These are phyloP conservation scores for Gentiana macrophylla DNA, from an alignment of 257 asterid species.

Conservation along the genomic window DNA sequence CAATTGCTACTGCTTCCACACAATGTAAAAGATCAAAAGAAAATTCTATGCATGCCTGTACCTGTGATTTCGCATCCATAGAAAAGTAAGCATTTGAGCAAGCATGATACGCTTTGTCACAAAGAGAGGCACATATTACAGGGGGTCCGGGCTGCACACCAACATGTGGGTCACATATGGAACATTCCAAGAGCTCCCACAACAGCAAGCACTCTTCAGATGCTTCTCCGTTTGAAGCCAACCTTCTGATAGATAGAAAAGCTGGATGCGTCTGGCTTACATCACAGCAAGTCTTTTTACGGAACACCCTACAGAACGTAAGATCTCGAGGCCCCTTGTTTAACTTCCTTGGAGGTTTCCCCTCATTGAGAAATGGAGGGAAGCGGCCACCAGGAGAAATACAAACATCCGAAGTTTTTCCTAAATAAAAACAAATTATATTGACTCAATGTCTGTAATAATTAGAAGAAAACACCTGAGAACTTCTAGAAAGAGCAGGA, in stretches of 20 bases:
- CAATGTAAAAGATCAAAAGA: not conserved
- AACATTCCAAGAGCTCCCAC: constrained; percentile 93
- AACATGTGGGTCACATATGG: constrained; percentile 84
- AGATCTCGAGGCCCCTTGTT: constrained; percentile 76
- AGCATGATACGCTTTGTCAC: constrained; percentile 71
- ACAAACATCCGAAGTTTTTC: constrained; percentile 60
- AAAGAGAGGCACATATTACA: constrained; percentile 57
- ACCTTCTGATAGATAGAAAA: constrained; percentile 64
- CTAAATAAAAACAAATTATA: constrained; percentile 24
- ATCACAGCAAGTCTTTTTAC: constrained; percentile 91
- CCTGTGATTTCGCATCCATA: constrained; percentile 86
- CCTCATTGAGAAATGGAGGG: constrained; percentile 63
- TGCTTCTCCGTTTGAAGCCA: constrained; percentile 94
- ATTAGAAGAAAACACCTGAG: not conserved
- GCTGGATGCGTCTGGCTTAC: constrained; percentile 82
- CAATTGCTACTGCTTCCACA: not conserved
- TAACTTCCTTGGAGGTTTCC: constrained; percentile 74
- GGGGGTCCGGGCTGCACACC: constrained; percentile 86
- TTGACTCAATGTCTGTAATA: not conserved
- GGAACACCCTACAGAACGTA: constrained; percentile 82
- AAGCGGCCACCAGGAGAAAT: constrained; percentile 91
- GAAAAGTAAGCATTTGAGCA: constrained; percentile 81
- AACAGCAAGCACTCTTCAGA: constrained; percentile 85
- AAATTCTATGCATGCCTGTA: constrained; percentile 9
- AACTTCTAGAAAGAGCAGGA: not conserved